A percentile compares a stretch with the other conserved stretches of the same genome.
phyloP scores from a whole-genome alignment of 2,329 filamentous ascomycete genomes.

The Fusarium albosuccineum region DNA sequence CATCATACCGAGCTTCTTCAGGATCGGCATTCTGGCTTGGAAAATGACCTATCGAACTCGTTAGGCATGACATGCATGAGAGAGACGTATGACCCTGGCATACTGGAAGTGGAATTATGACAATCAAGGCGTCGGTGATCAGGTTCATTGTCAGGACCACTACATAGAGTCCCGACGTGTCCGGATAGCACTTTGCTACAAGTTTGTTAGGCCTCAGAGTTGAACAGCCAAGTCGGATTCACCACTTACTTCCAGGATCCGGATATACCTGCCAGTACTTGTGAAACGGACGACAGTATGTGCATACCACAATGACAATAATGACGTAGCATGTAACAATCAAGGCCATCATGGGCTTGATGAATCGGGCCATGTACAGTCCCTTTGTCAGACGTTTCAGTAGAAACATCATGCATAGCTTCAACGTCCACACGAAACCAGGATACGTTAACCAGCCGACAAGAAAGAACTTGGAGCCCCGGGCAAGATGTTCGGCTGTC shows the following conservation, averaged over 20 bases:
- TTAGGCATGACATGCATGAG: background rate
- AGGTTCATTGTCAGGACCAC: background rate
- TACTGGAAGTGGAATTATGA: background rate
- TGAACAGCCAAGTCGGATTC: background rate
- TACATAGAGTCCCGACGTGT: background rate
- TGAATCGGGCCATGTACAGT: background rate
- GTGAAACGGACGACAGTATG: slow-evolving; percentile 18
- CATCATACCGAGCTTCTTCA: background rate
- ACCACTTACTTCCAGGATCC: slow-evolving; percentile 2
- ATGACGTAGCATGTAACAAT: background rate
- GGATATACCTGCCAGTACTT: slow-evolving; percentile 24
- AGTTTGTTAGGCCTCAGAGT: background rate
- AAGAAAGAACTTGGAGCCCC: background rate
- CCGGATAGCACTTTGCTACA: background rate
- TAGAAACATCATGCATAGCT: background rate
- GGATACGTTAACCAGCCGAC: background rate
- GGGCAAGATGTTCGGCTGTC: background rate
- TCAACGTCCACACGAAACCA: background rate
- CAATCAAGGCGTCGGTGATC: background rate
- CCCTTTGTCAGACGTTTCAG: background rate
- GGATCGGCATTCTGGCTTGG: background rate
- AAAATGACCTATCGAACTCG: background rate
- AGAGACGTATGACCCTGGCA: background rate
- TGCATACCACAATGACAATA: background rate
- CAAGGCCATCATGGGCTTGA: background rate